Evolutionary conservation across 1,284 basidiomycete genomes (phyloP).

Genomic region (Coniophora puteana): DNA sequence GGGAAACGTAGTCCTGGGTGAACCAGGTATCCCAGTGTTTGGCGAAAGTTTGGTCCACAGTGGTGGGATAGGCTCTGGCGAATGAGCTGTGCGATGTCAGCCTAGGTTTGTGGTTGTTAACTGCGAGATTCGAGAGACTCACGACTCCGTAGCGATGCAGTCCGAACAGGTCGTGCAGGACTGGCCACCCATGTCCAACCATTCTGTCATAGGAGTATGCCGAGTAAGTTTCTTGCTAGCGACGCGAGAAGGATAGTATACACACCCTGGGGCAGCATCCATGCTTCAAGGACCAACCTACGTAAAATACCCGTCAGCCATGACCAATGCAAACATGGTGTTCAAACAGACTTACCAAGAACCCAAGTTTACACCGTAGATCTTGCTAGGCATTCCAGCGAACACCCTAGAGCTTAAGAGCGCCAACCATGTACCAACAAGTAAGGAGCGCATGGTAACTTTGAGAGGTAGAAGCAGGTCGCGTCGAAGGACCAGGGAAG

Average conservation of each 20-base stretch:
- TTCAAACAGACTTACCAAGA: constrained; percentile 32
- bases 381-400: constrained; percentile 30
- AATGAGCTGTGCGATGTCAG: constrained; percentile 39
- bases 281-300: constrained; percentile 51
- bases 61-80: constrained; percentile 52
- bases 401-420: too few relatives aligned
- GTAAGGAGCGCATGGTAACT: too few relatives aligned
- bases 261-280: constrained; percentile 51
- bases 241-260: background rate
- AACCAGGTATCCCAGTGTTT: constrained; percentile 76
- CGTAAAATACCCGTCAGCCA: background rate
- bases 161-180: constrained; percentile 33
- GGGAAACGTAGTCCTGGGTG: constrained; percentile 54
- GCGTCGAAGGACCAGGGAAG: too few relatives aligned
- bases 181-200: constrained; percentile 50
- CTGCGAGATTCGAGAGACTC: constrained; percentile 5
- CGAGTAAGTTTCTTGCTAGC: background rate
- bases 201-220: constrained; percentile 29
- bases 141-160: constrained; percentile 48
- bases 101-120: constrained; percentile 1
- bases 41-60: constrained; percentile 56
- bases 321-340: background rate
- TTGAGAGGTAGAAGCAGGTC: too few relatives aligned
- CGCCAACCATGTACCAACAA: too few relatives aligned
- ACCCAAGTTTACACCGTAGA: constrained; percentile 52